A percentile compares a stretch with the other conserved stretches of the same genome.
These are phyloP conservation scores for Ustilago nuda DNA, from an alignment of 1,284 basidiomycete genomes.

Conservation along the genomic window DNA sequence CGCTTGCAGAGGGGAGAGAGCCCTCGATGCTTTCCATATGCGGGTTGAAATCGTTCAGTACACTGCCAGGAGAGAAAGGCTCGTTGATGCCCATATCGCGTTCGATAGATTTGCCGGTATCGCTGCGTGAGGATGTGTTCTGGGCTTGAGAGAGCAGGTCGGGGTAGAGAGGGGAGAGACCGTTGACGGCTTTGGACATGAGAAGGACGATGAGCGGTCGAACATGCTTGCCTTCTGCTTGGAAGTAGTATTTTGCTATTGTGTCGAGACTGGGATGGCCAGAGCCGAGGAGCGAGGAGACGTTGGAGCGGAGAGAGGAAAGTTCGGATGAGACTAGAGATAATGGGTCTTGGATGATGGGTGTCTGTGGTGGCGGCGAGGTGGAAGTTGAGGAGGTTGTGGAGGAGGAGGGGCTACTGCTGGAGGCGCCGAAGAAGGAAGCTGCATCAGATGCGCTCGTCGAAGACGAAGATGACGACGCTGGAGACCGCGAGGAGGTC, in stretches of 20 bases:
- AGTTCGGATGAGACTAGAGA: slow-evolving; percentile 73
- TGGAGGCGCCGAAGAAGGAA: slow-evolving; percentile 39
- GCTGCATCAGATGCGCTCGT: slow-evolving; percentile 26
- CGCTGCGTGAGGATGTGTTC: slow-evolving; percentile 59
- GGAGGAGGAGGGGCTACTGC: slow-evolving; percentile 8
- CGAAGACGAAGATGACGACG: slow-evolving; percentile 11
- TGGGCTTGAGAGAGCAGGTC: slow-evolving; percentile 68
- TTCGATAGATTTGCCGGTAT: slow-evolving; percentile 60
- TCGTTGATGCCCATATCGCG: slow-evolving; percentile 73
- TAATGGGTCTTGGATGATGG: slow-evolving; percentile 57
- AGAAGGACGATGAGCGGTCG: slow-evolving; percentile 90
- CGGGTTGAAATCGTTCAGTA: slow-evolving; percentile 87
- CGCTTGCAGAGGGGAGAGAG: slow-evolving; percentile 1
- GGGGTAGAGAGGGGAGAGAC: slow-evolving; percentile 74
- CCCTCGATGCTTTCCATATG: slow-evolving; percentile 52
- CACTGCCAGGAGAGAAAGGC: slow-evolving; percentile 78
- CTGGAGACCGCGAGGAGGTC: slow-evolving; percentile 21
- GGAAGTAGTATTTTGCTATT: slow-evolving; percentile 93
- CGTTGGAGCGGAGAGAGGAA: slow-evolving; percentile 78
- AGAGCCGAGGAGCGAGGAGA: slow-evolving; percentile 85
- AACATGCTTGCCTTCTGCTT: slow-evolving; percentile 79
- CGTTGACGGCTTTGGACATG: slow-evolving; percentile 91
- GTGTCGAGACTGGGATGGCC: slow-evolving; percentile 87
- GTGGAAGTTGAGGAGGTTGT: slow-evolving; percentile 15
- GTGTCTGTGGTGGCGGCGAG: slow-evolving; percentile 10